phyloP scores from a whole-genome alignment of 805 yeast genomes.

The Lipomyces mesembrius region DNA sequence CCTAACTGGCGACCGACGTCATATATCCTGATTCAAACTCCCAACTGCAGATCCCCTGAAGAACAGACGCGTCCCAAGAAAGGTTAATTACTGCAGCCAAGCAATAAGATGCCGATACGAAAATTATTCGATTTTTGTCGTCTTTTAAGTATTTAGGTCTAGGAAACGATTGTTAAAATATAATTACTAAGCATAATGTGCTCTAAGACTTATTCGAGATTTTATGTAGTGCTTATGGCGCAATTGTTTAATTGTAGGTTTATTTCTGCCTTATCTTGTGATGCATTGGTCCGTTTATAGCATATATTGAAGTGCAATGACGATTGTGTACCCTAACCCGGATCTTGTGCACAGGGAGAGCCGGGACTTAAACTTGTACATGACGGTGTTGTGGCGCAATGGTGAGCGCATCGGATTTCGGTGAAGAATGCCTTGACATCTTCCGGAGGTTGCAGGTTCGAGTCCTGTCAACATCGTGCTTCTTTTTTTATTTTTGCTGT shows the following conservation, averaged over 20 bases:
- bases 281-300: background rate
- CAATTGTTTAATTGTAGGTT: background rate
- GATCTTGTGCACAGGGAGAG: background rate
- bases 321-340: background rate
- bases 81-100: no score
- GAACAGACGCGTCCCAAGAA: background rate
- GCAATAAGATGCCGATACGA: background rate
- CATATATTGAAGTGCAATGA: background rate
- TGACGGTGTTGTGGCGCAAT: slow-evolving; percentile 43
- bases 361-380: background rate
- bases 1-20: background rate
- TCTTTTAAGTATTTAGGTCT: no score
- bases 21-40: background rate
- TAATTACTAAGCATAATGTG: no score
- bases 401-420: slow-evolving; percentile 45
- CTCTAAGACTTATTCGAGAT: background rate
- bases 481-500: slow-evolving; percentile 8
- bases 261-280: background rate
- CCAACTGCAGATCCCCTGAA: background rate
- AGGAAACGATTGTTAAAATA: no score
- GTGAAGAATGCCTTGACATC: slow-evolving; percentile 24
- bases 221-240: background rate
- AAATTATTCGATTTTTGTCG: background rate
- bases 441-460: slow-evolving; percentile 44
- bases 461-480: slow-evolving; percentile 40